These are phyloP conservation scores for Yamadazyma taylorii DNA, from an alignment of 1,139 yeast genomes.

Conservation along the genomic window DNA sequence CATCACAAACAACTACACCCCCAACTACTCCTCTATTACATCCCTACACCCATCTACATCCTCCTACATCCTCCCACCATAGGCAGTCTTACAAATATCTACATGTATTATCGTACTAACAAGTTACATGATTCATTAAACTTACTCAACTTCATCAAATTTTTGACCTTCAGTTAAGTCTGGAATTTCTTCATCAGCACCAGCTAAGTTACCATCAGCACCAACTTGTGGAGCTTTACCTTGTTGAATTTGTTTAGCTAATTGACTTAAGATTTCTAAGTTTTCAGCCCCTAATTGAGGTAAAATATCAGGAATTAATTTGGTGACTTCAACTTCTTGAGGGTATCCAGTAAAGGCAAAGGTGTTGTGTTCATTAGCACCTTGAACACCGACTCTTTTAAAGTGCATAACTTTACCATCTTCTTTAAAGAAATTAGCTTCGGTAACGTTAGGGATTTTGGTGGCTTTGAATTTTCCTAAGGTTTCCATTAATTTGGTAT, in stretches of 20 bases:
- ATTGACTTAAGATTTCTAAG: slow-evolving; percentile 82
- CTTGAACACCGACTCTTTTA: slow-evolving; percentile 93
- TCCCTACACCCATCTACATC: no score
- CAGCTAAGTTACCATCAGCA: slow-evolving; percentile 47
- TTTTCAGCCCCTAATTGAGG: slow-evolving; percentile 98
- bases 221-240: slow-evolving; percentile 49
- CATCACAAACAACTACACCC: no score
- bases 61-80: no score
- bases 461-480: slow-evolving; percentile 88
- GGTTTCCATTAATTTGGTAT: slow-evolving; percentile 87
- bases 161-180: slow-evolving; percentile 94
- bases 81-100: slow-evolving; percentile 13
- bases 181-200: slow-evolving; percentile 78
- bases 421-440: slow-evolving; percentile 96
- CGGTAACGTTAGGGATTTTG: slow-evolving; percentile 86
- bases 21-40: no score
- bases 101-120: slow-evolving; percentile 15
- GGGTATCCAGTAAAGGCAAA: slow-evolving; percentile 95
- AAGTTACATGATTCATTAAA: slow-evolving; percentile 13
- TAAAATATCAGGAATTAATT: slow-evolving; percentile 91
- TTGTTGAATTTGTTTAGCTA: slow-evolving; percentile 87
- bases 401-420: slow-evolving; percentile 96
- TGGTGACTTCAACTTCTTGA: slow-evolving; percentile 90
- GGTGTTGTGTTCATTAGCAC: slow-evolving; percentile 87
- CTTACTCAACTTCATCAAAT: slow-evolving; percentile 81